phyloP scores from a whole-genome alignment of 176 grass and related monocot species.

The Oryza rufipogon region DNA sequence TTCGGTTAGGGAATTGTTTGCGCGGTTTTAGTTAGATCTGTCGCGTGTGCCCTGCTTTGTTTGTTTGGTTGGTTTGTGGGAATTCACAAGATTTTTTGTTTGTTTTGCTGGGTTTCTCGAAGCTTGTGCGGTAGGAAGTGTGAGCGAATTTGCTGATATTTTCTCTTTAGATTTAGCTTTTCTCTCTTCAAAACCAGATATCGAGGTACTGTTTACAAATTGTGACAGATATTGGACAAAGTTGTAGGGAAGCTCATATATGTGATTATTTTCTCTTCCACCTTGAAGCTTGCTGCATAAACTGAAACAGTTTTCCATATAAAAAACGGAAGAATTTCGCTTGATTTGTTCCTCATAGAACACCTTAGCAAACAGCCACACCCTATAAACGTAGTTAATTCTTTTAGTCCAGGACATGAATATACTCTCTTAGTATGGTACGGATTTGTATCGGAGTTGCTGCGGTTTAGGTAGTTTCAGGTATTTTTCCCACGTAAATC shows the following conservation, averaged over 20 bases:
- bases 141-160: not conserved
- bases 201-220: not conserved
- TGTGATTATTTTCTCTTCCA: not conserved
- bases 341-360: not conserved
- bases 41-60: not conserved
- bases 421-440: too few species aligned
- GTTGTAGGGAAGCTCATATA: not conserved
- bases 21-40: slow-evolving; percentile 33
- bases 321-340: not conserved
- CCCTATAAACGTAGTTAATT: not conserved
- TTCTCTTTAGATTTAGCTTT: not conserved
- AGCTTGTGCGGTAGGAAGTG: not conserved
- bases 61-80: not conserved
- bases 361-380: not conserved
- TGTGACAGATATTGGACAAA: not conserved
- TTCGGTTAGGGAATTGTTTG: not conserved
- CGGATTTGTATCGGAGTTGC: not conserved
- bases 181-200: not conserved
- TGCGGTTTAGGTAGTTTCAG: not conserved
- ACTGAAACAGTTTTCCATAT: not conserved
- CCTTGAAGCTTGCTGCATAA: not conserved
- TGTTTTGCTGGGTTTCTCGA: not conserved
- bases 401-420: not conserved
- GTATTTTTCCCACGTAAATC: not conserved
- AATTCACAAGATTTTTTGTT: not conserved